Conservation (phyloP, 768 basidiomycete genomes). For the Russula ochroleuca region DNA sequence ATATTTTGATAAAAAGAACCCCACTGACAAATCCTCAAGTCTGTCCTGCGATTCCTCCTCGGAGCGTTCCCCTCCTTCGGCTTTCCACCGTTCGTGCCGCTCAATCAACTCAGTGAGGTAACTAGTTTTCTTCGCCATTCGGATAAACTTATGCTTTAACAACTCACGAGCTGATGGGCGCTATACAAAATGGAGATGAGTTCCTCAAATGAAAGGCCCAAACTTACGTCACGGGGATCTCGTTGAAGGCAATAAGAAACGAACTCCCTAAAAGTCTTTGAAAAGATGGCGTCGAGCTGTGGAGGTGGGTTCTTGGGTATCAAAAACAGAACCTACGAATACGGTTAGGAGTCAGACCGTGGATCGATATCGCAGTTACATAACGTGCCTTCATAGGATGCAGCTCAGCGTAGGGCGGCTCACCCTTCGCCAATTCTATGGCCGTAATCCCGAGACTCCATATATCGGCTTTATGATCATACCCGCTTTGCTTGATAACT, state of each 20-base stretch:
- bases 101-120: constrained; percentile 97
- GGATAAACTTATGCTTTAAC: constrained; percentile 93
- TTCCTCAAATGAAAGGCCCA: not conserved
- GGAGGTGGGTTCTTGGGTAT: constrained; percentile 98
- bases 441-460: constrained; percentile 98
- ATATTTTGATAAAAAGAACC: constrained; percentile 2
- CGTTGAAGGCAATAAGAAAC: constrained; percentile 89
- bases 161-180: constrained; percentile 94
- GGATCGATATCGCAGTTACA: not conserved
- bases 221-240: constrained; percentile 82
- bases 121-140: constrained; percentile 89
- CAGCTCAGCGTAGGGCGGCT: constrained; percentile 96
- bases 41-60: constrained; percentile 67
- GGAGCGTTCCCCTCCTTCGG: constrained; percentile 74
- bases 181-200: constrained; percentile 40
- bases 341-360: not conserved
- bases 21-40: constrained; percentile 59
- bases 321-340: constrained; percentile 80
- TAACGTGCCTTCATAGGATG: constrained; percentile 94
- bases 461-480: constrained; percentile 98
- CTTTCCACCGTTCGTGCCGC: constrained; percentile 88
- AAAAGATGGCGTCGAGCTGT: constrained; percentile 83
- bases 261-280: constrained; percentile 91
- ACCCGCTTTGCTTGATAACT: constrained; percentile 98
- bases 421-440: constrained; percentile 95